phyloP scores from a whole-genome alignment of 129 eudicot species.

The Cynara cardunculus region DNA sequence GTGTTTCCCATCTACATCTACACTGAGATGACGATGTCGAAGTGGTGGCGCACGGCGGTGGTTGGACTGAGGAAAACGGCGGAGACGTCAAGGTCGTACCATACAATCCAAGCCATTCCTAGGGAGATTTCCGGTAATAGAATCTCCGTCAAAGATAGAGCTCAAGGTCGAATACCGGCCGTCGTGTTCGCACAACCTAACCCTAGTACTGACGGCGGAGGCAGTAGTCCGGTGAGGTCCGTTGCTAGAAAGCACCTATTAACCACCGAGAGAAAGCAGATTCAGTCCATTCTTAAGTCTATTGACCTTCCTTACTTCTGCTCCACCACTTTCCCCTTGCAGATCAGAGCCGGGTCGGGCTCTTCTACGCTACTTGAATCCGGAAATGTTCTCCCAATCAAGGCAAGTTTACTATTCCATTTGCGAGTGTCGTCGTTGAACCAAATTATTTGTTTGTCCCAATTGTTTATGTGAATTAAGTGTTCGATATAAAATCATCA shows the following conservation, averaged over 20 bases:
- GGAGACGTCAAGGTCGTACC: constrained; percentile 36
- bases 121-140: constrained; percentile 64
- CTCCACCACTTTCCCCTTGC: constrained; percentile 75
- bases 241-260: constrained; percentile 57
- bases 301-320: constrained; percentile 63
- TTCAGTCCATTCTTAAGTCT: constrained; percentile 59
- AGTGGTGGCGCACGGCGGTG: constrained; percentile 70
- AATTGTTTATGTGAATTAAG: not conserved
- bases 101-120: constrained; percentile 85
- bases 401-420: constrained; percentile 31
- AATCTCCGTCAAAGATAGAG: constrained; percentile 71
- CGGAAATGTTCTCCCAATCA: constrained; percentile 76
- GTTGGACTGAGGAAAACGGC: constrained; percentile 26
- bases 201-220: constrained; percentile 30
- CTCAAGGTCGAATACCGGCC: constrained; percentile 89
- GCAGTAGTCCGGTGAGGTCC: constrained; percentile 20
- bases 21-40: constrained; percentile 37
- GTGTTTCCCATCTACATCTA: constrained; percentile 2
- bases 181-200: constrained; percentile 68
- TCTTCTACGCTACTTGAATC: constrained; percentile 64
- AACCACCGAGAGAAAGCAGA: constrained; percentile 76
- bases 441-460: not conserved
- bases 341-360: constrained; percentile 93
- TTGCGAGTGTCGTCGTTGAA: not conserved
- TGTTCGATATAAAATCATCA: not conserved